Evolutionary conservation across 768 basidiomycete genomes (phyloP), one percentile per base, ranked within the genome.

Genomic region (Porphyrellus cyaneotinctus): DNA sequence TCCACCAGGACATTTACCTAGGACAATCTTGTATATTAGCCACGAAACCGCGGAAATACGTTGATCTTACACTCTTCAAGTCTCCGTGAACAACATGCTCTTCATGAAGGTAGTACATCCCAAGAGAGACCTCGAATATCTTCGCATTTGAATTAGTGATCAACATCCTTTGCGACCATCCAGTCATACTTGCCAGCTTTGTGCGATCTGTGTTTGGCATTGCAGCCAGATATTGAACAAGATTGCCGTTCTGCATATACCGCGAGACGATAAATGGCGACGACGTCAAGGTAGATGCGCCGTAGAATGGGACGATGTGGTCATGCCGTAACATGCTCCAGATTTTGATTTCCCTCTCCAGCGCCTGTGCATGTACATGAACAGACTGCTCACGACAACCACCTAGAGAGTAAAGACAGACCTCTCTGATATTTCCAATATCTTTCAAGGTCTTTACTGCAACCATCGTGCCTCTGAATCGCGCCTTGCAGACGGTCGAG

Each of bases 1-100:
- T 67, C 62, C 24, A 73, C 60, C 7, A 73, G 54, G 7, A 72
- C 61, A 38, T 71, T 73, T 2, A 60, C 58, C 72, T 73, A 9
- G 10, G 3, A 47, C 44, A 32, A 36, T 4, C 15, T 3, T 2
- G n/a, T 1, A 5, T 32, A 8, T 37, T 18, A 49, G 48, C 9
- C 9, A 18, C 20, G 38, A 18, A 23, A 18, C 26, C 3, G 1
- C 6, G 32, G 8, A 22, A 41, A 30, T 9, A 15, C 1, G 28
- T 18, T 23, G 12, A 6, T 48, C 64, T 26, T 41, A 68, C 67
- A 5, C 61, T 59, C 53, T 68, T 68, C 22, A 71, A 42, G 43
- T 70, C 65, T 7, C 66, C 69, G 39, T 68, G 70, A 15, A 67
- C 47, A 9, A 70, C 47, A 1, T 42, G n/a, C 35, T 61, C 48